These are phyloP conservation scores for Sclerotinia spermophila DNA, from an alignment of 2,329 filamentous ascomycete genomes.

Conservation along the genomic window DNA sequence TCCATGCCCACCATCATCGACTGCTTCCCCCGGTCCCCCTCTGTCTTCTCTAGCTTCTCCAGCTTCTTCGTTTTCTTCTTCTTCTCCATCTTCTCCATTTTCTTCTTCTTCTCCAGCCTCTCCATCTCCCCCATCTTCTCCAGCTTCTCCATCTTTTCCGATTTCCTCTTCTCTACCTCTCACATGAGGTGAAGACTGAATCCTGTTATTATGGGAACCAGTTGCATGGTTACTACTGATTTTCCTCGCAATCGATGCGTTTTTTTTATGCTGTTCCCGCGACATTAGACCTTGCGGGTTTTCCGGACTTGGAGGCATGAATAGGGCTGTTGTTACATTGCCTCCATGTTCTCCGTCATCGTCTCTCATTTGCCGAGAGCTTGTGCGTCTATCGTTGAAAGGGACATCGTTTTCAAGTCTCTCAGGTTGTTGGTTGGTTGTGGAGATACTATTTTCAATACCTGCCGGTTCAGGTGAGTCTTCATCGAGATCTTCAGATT, in stretches of 20 bases:
- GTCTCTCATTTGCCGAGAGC: neutral
- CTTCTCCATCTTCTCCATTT: neutral
- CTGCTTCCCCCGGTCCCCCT: neutral
- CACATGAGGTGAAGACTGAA: neutral
- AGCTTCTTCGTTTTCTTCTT: no score
- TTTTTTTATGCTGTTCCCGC: neutral
- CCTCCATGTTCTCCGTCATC: neutral
- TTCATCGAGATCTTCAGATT: neutral
- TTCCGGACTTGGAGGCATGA: neutral
- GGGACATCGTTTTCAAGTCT: neutral
- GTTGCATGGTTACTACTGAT: conserved; percentile 2
- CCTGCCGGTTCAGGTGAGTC: neutral
- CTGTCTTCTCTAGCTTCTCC: neutral
- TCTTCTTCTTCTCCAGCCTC: neutral
- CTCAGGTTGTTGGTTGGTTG: neutral
- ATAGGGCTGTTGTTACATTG: neutral
- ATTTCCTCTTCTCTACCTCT: neutral
- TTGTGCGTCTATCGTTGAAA: neutral
- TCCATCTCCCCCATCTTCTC: neutral
- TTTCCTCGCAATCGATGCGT: neutral
- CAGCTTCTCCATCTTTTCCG: neutral
- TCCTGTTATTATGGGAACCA: neutral
- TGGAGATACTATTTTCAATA: neutral
- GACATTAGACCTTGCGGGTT: neutral
- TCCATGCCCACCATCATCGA: neutral